phyloP scores from a whole-genome alignment of 768 basidiomycete genomes.

The Tricholoma hemisulphureum region DNA sequence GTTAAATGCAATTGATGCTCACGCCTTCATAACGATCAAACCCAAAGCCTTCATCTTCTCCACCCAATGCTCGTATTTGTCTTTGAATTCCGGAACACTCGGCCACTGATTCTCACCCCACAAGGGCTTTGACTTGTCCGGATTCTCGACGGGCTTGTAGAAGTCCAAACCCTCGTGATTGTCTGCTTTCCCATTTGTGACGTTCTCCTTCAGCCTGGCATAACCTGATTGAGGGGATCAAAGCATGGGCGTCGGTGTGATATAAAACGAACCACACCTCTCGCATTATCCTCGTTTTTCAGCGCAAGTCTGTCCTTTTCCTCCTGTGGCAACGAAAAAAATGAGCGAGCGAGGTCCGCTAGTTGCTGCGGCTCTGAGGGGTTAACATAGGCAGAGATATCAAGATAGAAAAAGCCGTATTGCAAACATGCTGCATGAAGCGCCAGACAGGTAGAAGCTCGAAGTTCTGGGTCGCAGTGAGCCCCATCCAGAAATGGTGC shows the following conservation, averaged over 20 bases:
- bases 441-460: constrained; percentile 48
- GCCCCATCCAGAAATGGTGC: constrained; percentile 54
- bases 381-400: constrained; percentile 60
- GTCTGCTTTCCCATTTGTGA: constrained; percentile 82
- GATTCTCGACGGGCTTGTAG: constrained; percentile 68
- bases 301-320: constrained; percentile 78
- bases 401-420: constrained; percentile 89
- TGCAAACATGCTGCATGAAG: constrained; percentile 73
- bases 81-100: constrained; percentile 49
- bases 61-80: constrained; percentile 72
- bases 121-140: constrained; percentile 67
- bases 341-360: constrained; percentile 59
- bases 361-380: constrained; percentile 64
- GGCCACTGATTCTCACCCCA: constrained; percentile 94
- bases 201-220: constrained; percentile 75
- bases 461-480: constrained; percentile 33
- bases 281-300: constrained; percentile 64
- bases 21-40: constrained; percentile 84
- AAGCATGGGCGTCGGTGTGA: neutral
- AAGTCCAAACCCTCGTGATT: constrained; percentile 86
- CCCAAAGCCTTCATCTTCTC: constrained; percentile 86
- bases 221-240: constrained; percentile 57
- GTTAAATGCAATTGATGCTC: constrained; percentile 28
- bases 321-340: constrained; percentile 71
- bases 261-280: constrained; percentile 51